A percentile compares a stretch with the other conserved stretches of the same genome.
phyloP scores from a whole-genome alignment of 2,329 filamentous ascomycete species.

The Colletotrichum spaethianum region DNA sequence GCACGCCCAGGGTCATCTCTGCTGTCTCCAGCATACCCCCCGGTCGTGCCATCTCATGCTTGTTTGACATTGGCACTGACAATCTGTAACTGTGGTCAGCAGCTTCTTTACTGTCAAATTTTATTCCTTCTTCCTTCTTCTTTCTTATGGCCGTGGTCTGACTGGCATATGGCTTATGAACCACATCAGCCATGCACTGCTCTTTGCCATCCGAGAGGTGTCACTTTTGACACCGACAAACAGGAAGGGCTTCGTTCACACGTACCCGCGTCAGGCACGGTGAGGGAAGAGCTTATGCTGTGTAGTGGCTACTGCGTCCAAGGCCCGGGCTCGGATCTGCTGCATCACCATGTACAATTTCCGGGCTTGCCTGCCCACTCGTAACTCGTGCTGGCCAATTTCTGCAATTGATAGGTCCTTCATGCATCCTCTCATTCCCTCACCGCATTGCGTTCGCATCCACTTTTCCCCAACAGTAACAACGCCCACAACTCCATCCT shows the following conservation, averaged over 20 bases:
- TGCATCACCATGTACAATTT: slow-evolving; percentile 35
- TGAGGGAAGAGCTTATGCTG: slow-evolving; percentile 3
- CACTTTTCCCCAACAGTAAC: neutral
- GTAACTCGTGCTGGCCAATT: neutral
- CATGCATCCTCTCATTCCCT: neutral
- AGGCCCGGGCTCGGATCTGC: slow-evolving; percentile 23
- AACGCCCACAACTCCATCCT: neutral
- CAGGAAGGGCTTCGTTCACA: neutral
- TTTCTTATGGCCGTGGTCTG: neutral
- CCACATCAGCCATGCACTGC: neutral
- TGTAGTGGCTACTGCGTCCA: neutral
- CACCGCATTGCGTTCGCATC: slow-evolving; percentile 8
- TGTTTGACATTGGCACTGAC: neutral
- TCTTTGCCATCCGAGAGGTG: neutral
- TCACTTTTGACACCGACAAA: neutral
- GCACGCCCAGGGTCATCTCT: neutral
- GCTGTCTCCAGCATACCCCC: slow-evolving; percentile 6
- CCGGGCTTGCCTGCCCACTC: slow-evolving; percentile 4
- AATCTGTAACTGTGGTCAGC: too few relatives aligned
- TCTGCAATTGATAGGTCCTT: neutral
- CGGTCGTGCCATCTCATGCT: slow-evolving; percentile 15
- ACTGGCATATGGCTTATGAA: neutral
- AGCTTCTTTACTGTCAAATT: neutral
- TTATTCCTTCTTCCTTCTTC: neutral
- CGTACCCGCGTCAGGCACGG: neutral